phyloP scores from a whole-genome alignment of 1,139 yeast species.

The Candida tropicalis region DNA sequence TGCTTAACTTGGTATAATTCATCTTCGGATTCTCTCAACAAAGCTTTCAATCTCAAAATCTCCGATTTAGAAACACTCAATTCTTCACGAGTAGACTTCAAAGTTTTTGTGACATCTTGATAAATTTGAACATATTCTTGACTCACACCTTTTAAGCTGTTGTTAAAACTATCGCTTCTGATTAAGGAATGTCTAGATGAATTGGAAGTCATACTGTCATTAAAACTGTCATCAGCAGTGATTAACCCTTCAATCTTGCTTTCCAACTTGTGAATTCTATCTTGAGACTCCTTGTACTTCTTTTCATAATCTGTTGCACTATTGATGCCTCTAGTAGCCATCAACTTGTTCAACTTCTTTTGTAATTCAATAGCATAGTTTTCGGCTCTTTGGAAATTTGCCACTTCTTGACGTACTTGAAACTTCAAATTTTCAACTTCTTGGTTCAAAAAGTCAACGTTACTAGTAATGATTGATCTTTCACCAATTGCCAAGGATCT shows the following conservation, averaged over 20 bases:
- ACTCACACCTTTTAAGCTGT: constrained; percentile 22
- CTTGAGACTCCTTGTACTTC: constrained; percentile 41
- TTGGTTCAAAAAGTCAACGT: constrained; percentile 26
- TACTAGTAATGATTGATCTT: constrained; percentile 22
- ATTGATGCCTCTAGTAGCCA: constrained; percentile 42
- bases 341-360: constrained; percentile 46
- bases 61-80: constrained; percentile 53
- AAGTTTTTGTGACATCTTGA: constrained; percentile 56
- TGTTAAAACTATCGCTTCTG: constrained; percentile 41
- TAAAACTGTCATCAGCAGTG: constrained; percentile 17
- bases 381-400: constrained; percentile 48
- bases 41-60: constrained; percentile 53
- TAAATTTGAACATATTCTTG: constrained; percentile 55
- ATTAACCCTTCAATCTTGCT: constrained; percentile 30
- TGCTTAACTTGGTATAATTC: constrained; percentile 46
- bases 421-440: constrained; percentile 41
- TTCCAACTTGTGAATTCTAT: constrained; percentile 38
- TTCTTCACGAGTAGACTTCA: constrained; percentile 53
- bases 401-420: constrained; percentile 44
- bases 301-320: constrained; percentile 37
- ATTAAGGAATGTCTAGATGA: constrained; percentile 19
- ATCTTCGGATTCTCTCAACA: constrained; percentile 50
- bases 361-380: constrained; percentile 49
- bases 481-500: constrained; percentile 42
- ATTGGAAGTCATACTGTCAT: constrained; percentile 13